phyloP scores from a whole-genome alignment of 129 eudicot species.

The Ambrosia artemisiifolia region DNA sequence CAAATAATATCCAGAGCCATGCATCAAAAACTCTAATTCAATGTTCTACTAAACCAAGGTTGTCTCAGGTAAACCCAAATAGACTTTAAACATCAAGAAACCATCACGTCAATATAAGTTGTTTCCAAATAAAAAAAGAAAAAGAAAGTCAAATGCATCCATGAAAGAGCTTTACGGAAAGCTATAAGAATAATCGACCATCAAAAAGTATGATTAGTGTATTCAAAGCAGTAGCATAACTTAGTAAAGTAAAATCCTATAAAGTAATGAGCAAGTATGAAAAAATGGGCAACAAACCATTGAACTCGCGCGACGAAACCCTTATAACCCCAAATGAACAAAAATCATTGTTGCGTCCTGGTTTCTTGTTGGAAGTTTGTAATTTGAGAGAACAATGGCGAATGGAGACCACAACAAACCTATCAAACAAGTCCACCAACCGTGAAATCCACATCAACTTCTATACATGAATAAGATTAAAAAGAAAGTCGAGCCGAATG shows the following conservation, averaged over 20 bases:
- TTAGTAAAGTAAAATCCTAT: neutral
- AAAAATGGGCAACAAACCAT: neutral
- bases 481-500: too few relatives aligned
- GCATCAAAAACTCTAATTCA: neutral
- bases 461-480: too few relatives aligned
- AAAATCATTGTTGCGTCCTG: too few relatives aligned
- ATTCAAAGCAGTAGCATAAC: neutral
- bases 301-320: neutral
- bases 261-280: neutral
- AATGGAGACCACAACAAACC: too few relatives aligned
- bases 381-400: too few relatives aligned
- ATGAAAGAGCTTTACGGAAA: neutral
- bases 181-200: conserved; percentile 1
- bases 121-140: neutral
- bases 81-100: too few relatives aligned
- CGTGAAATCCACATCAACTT: too few relatives aligned
- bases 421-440: too few relatives aligned
- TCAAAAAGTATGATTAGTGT: neutral
- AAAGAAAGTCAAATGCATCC: too few relatives aligned
- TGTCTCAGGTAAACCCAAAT: too few relatives aligned
- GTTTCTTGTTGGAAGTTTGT: too few relatives aligned
- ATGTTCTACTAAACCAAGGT: neutral
- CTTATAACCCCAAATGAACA: too few relatives aligned
- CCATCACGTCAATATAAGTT: neutral
- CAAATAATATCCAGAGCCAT: neutral